phyloP scores from a whole-genome alignment of 139 green algal genomes.

The Coelastrella sp. region DNA sequence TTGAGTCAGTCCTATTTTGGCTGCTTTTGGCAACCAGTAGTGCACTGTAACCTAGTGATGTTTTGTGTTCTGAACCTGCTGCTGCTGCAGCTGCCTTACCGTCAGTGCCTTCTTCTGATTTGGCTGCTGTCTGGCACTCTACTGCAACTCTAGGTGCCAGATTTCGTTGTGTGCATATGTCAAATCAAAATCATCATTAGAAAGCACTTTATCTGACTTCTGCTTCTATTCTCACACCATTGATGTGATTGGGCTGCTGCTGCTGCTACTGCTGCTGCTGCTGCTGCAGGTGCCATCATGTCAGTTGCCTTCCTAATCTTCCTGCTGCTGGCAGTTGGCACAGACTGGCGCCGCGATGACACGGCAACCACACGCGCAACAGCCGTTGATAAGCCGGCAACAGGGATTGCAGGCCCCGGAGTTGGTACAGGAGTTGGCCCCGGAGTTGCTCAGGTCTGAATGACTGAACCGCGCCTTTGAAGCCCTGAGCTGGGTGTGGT shows the following conservation, averaged over 20 bases:
- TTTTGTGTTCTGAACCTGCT: too few species aligned
- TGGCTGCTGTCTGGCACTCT: too few species aligned
- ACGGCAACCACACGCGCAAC: neutral
- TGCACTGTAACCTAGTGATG: too few species aligned
- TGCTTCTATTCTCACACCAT: neutral
- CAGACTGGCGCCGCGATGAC: constrained; percentile 2
- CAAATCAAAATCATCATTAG: neutral
- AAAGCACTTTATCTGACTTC: neutral
- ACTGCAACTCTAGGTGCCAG: too few species aligned
- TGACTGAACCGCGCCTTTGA: too few species aligned
- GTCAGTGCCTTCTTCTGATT: too few species aligned
- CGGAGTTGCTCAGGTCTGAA: too few species aligned
- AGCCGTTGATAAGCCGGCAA: neutral
- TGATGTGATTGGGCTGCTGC: neutral
- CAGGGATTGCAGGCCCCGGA: neutral
- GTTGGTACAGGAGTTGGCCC: neutral
- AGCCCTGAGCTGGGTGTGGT: too few species aligned
- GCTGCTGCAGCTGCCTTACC: too few species aligned
- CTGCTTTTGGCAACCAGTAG: too few species aligned
- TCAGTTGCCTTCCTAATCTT: neutral
- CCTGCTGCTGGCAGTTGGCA: constrained; percentile 29
- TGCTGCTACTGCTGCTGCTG: neutral
- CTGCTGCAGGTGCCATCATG: constrained; percentile 35
- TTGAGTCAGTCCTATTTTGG: too few species aligned
- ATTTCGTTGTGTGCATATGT: neutral